phyloP scores from a whole-genome alignment of 2,329 filamentous ascomycete genomes.

The Aspergillus terreus region DNA sequence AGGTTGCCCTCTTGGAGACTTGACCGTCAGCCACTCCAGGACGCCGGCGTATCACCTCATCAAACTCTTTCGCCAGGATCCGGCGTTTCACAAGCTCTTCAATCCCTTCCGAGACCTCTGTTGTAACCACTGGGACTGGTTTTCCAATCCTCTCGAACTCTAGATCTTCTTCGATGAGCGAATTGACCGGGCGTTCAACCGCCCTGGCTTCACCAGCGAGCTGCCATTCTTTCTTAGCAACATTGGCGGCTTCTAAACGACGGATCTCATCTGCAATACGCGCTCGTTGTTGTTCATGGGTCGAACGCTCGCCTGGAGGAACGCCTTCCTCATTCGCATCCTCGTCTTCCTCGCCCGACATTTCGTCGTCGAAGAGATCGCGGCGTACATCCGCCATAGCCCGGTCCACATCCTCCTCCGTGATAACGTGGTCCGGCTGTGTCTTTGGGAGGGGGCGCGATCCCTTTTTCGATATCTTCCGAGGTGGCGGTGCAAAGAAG shows the following conservation, averaged over 20 bases:
- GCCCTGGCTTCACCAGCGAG: constrained; percentile 83
- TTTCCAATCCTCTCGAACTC: constrained; percentile 96
- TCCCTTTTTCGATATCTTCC: constrained; percentile 60
- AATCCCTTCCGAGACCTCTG: constrained; percentile 84
- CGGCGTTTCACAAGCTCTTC: constrained; percentile 92
- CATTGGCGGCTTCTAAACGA: constrained; percentile 80
- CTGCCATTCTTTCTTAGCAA: constrained; percentile 88
- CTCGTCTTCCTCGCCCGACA: constrained; percentile 53
- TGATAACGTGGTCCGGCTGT: constrained; percentile 42
- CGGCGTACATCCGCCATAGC: constrained; percentile 84
- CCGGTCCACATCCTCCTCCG: constrained; percentile 68
- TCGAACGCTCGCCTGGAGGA: constrained; percentile 49
- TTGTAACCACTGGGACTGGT: constrained; percentile 88
- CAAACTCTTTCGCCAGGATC: constrained; percentile 85
- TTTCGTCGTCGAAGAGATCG: constrained; percentile 80
- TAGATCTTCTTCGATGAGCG: constrained; percentile 86
- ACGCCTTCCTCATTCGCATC: constrained; percentile 60
- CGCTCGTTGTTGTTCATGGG: constrained; percentile 81
- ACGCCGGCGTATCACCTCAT: constrained; percentile 79
- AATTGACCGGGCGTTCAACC: constrained; percentile 79
- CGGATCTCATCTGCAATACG: constrained; percentile 88
- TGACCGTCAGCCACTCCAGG: constrained; percentile 68
- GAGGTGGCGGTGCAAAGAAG: constrained; percentile 83
- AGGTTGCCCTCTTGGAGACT: constrained; percentile 63
- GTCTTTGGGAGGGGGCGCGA: constrained; percentile 54